A percentile compares a stretch with the other conserved stretches of the same genome.
phyloP scores from a whole-genome alignment of 345 rosid genomes.

The Acer campestre region DNA sequence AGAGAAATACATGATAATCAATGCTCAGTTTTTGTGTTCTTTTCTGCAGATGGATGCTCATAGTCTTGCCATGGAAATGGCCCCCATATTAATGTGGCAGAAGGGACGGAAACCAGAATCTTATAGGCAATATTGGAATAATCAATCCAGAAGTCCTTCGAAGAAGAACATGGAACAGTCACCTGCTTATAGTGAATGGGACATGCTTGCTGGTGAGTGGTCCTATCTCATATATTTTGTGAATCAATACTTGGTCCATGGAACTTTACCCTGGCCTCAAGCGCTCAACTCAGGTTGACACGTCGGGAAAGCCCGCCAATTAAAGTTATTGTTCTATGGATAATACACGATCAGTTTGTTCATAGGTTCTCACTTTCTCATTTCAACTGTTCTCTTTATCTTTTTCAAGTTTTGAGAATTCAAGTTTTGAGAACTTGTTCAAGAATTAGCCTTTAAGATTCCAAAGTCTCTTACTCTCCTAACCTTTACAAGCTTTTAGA shows the following conservation, averaged over 20 bases:
- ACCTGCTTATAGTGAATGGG: slow-evolving; percentile 65
- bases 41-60: slow-evolving; percentile 84
- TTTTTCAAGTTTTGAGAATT: background rate
- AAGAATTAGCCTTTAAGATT: background rate
- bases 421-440: background rate
- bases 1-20: background rate
- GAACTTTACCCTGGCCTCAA: background rate
- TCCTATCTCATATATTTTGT: background rate
- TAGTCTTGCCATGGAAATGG: slow-evolving; percentile 84
- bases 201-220: slow-evolving; percentile 78
- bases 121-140: slow-evolving; percentile 73
- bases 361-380: background rate
- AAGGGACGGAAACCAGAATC: slow-evolving; percentile 65
- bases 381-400: background rate
- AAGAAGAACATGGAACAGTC: slow-evolving; percentile 48
- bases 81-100: slow-evolving; percentile 91
- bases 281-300: background rate
- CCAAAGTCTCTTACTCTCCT: background rate
- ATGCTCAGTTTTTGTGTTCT: slow-evolving; percentile 12
- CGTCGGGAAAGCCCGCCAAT: background rate
- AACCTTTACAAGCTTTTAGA: background rate
- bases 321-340: background rate
- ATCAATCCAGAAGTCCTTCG: slow-evolving; percentile 42
- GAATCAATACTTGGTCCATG: background rate
- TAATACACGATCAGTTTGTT: background rate